A percentile compares a stretch with the other conserved stretches of the same genome.
These are phyloP conservation scores for Coelastrella sp. DNA, from an alignment of 139 green algal species.

Conservation along the genomic window DNA sequence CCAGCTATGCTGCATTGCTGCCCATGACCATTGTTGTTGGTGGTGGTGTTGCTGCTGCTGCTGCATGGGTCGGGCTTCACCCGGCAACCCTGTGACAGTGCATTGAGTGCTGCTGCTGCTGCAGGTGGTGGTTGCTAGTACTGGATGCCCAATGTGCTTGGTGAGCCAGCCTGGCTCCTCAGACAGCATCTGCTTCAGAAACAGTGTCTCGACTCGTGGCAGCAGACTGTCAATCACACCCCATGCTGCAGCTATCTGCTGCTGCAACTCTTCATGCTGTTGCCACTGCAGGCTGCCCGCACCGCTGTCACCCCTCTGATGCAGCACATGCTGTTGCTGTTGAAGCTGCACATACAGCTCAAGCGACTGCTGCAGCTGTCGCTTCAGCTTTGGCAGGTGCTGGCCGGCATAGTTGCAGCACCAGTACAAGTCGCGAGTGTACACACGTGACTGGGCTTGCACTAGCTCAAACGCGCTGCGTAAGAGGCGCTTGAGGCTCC, in stretches of 20 bases:
- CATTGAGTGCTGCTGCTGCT: background rate
- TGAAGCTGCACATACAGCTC: constrained; percentile 37
- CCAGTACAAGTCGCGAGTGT: constrained; percentile 40
- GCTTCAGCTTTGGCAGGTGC: constrained; percentile 28
- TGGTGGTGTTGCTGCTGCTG: background rate
- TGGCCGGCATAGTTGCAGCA: constrained; percentile 7
- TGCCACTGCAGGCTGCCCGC: background rate
- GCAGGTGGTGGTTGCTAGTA: background rate
- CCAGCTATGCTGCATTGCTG: background rate
- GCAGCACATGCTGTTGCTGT: constrained; percentile 19
- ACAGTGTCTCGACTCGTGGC: background rate
- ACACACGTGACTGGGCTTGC: constrained; percentile 1
- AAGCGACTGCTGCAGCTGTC: background rate
- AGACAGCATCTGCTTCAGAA: constrained; percentile 36
- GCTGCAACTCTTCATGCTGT: background rate
- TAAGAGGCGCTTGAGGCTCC: constrained; percentile 32
- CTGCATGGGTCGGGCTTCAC: background rate
- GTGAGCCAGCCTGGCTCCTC: constrained; percentile 41
- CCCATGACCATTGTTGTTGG: background rate
- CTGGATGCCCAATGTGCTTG: background rate
- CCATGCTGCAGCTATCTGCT: constrained; percentile 3
- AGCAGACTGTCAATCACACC: background rate
- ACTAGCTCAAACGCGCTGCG: constrained; percentile 29
- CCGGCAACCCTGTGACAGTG: too few species aligned
- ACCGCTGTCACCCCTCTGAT: background rate